phyloP scores from a whole-genome alignment of 495 filamentous ascomycete species.

The Penicillium lividum region DNA sequence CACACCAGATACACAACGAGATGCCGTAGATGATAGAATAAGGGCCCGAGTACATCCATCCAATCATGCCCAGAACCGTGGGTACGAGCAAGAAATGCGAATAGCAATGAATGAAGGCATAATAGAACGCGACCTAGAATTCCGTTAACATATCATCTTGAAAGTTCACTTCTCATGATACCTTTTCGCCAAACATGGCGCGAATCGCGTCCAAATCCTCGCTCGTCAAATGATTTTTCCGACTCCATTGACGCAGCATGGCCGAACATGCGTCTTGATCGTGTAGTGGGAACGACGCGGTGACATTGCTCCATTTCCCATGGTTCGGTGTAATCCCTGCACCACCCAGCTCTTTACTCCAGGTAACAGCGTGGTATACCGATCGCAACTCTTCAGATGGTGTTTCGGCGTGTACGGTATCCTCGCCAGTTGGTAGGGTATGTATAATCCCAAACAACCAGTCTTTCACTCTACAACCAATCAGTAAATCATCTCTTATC shows the following conservation, averaged over 20 bases:
- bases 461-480: slow-evolving; percentile 71
- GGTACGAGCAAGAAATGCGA: slow-evolving; percentile 82
- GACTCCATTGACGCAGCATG: slow-evolving; percentile 84
- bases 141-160: neutral
- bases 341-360: slow-evolving; percentile 75
- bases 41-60: slow-evolving; percentile 76
- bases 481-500: slow-evolving; percentile 5
- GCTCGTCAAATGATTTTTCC: slow-evolving; percentile 66
- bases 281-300: slow-evolving; percentile 87
- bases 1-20: slow-evolving; percentile 76
- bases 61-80: slow-evolving; percentile 70
- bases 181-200: slow-evolving; percentile 85
- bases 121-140: slow-evolving; percentile 81
- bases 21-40: slow-evolving; percentile 82
- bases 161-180: slow-evolving; percentile 15
- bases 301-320: slow-evolving; percentile 80
- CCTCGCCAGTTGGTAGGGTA: slow-evolving; percentile 60
- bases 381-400: slow-evolving; percentile 91
- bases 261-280: slow-evolving; percentile 80
- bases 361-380: slow-evolving; percentile 83
- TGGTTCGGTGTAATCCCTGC: slow-evolving; percentile 81
- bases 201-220: slow-evolving; percentile 81
- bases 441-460: slow-evolving; percentile 87
- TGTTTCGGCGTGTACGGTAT: slow-evolving; percentile 58
- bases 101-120: slow-evolving; percentile 91